Conservation (phyloP, 192 early-diverging fungal species). For the Pilobolus umbonatus region DNA sequence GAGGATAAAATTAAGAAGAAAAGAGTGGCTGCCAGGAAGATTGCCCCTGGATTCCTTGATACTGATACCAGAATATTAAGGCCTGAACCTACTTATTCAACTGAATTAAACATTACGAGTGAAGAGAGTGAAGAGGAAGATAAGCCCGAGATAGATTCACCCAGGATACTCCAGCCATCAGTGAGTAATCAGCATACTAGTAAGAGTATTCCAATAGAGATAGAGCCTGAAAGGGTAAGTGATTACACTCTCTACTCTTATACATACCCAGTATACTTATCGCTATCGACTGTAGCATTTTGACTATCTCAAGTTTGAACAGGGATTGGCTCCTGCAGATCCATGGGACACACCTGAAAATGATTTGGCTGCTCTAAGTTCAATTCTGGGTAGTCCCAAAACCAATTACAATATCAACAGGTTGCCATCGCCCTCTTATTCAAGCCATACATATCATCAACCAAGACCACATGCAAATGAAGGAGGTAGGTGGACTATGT, state of each 20-base stretch:
- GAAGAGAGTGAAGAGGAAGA: background rate
- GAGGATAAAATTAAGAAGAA: slow-evolving; percentile 43
- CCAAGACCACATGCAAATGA: slow-evolving; percentile 10
- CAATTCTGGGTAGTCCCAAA: slow-evolving; percentile 38
- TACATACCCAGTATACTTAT: too few relatives aligned
- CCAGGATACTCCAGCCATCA: background rate
- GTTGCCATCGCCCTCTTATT: background rate
- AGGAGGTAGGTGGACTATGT: slow-evolving; percentile 2
- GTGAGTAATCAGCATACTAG: too few relatives aligned
- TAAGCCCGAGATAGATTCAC: background rate
- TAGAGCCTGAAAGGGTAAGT: slow-evolving; percentile 7
- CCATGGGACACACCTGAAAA: slow-evolving; percentile 58
- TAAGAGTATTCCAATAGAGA: too few relatives aligned
- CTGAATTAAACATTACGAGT: background rate
- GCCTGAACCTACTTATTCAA: slow-evolving; percentile 17
- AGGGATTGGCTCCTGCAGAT: slow-evolving; percentile 57
- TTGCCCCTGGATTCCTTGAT: slow-evolving; percentile 62
- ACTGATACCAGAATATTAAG: slow-evolving; percentile 55
- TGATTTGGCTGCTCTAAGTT: slow-evolving; percentile 49
- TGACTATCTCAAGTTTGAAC: slow-evolving; percentile 61
- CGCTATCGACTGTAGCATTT: slow-evolving; percentile 33
- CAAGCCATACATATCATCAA: background rate
- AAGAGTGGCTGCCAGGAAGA: slow-evolving; percentile 51
- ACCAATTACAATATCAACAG: background rate
- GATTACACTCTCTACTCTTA: background rate